Percentiles rank a stretch among this genome's conserved stretches.
Evolutionary conservation across 129 eudicot species (phyloP).

Genomic region (Erigeron canadensis): DNA sequence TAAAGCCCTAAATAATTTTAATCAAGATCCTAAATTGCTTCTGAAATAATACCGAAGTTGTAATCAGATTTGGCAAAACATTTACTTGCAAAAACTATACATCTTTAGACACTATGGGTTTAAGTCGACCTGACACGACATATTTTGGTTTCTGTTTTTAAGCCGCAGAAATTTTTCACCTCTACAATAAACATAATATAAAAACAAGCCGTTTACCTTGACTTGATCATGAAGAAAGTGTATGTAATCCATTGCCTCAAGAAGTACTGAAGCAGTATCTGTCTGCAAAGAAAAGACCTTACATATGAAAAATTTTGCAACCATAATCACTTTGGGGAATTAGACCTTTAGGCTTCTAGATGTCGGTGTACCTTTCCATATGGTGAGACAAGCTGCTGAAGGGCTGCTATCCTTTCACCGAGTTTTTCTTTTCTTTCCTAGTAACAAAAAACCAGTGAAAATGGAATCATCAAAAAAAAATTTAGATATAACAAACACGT

Average conservation of each 20-base stretch:
- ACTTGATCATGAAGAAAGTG: slow-evolving; percentile 91
- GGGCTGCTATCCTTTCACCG: slow-evolving; percentile 78
- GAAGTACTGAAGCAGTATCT: slow-evolving; percentile 94
- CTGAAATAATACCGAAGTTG: no score
- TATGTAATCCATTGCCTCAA: slow-evolving; percentile 88
- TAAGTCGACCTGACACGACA: no score
- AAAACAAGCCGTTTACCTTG: slow-evolving; percentile 49
- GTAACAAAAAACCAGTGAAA: slow-evolving; percentile 18
- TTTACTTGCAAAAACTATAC: no score
- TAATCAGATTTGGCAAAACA: no score
- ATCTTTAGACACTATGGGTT: no score
- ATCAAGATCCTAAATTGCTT: no score
- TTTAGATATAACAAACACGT: not conserved
- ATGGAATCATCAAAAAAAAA: not conserved
- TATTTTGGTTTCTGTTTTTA: no score
- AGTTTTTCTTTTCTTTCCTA: slow-evolving; percentile 83
- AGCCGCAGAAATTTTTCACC: no score
- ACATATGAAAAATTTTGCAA: not conserved
- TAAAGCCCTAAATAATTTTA: no score
- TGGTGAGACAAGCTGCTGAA: slow-evolving; percentile 93
- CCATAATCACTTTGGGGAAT: not conserved
- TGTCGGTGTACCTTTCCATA: slow-evolving; percentile 65
- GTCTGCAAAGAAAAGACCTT: slow-evolving; percentile 52
- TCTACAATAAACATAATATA: no score
- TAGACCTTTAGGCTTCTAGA: not conserved